A percentile compares a stretch with the other conserved stretches of the same genome.
These are phyloP conservation scores for Aspergillus amoenus DNA, from an alignment of 2,329 filamentous ascomycete genomes.

Conservation along the genomic window DNA sequence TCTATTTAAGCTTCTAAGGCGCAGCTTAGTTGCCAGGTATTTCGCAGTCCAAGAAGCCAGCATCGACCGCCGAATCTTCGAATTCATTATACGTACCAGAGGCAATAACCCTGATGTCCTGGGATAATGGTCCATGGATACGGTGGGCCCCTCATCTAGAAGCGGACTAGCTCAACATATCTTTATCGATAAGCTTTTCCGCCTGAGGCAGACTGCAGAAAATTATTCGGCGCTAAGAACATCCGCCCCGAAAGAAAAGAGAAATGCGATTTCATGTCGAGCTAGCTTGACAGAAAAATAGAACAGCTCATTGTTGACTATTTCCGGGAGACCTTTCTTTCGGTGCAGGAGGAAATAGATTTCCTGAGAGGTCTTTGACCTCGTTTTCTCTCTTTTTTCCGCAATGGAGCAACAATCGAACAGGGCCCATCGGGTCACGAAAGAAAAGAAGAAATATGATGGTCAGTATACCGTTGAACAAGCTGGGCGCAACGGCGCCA, in stretches of 20 bases:
- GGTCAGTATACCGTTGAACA: conserved; percentile 46
- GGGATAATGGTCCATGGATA: too few species aligned
- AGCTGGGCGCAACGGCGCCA: background rate
- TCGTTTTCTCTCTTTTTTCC: conserved; percentile 16
- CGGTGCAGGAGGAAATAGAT: conserved; percentile 1
- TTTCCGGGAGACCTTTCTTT: background rate
- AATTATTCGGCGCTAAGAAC: conserved; percentile 23
- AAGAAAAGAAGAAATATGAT: conserved; percentile 79
- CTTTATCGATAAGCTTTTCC: background rate
- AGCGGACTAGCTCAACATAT: too few species aligned
- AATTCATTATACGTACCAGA: too few species aligned
- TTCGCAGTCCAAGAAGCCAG: too few species aligned
- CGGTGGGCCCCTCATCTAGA: too few species aligned
- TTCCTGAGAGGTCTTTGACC: conserved; percentile 27
- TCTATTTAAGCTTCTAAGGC: too few species aligned
- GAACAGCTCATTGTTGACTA: background rate
- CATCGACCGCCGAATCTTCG: too few species aligned
- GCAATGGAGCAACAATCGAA: conserved; percentile 81
- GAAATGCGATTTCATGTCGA: conserved; percentile 4
- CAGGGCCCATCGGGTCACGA: conserved; percentile 79
- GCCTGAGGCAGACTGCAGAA: conserved; percentile 19
- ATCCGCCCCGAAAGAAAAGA: conserved; percentile 26
- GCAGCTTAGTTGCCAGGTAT: too few species aligned
- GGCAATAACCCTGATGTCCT: too few species aligned
- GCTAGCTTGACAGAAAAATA: background rate